Base-by-base conservation (phyloP, 2,329 filamentous ascomycete genomes). In the Colletotrichum brevisporum region DNA sequence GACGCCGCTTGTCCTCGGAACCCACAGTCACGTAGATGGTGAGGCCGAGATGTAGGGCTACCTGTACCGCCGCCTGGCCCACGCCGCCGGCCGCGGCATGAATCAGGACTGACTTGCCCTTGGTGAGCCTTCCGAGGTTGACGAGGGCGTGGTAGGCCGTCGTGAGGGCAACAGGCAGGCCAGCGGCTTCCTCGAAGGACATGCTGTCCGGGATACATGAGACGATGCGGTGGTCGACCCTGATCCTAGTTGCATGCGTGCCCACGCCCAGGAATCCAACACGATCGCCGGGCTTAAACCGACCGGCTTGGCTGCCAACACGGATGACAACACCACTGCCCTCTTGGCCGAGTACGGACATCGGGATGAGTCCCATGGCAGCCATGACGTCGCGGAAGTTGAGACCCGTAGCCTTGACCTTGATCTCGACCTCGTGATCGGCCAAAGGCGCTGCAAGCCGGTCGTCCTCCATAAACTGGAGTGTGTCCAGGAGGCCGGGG, bases 361-460 rank as follows among this genome's bases (percentile, higher is more conserved):
- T 74, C 4, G 74, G 71, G 21, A 76, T 63, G 36, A 72, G 67
- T 12, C 74, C 74, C 66, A 74, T 71, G 9, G 78, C 74, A 12
- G 75, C 74, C 15, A 80, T 73, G n/a, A 81, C 72, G 69, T 83
- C 82, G 9, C 71, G 65, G 65, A 80, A 81, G 56, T 80, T 82
- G 24, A 82, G 53, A 18, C 78, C 77, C 4, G 72, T 71, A 1
- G 78, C 77, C 58, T 73, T 72, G 2, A 74, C 58, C 26, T 78
- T 68, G 9, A 82, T 73, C 63, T 81, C 77, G 16, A 82, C 64
- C 9, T 76, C 71, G 27, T 74, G 68, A 6, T 63, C 59, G 10
- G 48, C 36, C 3, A 78, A 69, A 2, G 54, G 41, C 18, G 72
- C 58, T 18, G 58, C 31, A 36, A 67, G 57, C 21, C 71, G 47